A percentile compares a stretch with the other conserved stretches of the same genome.
These are phyloP conservation scores for Hyaloscypha hepaticicola DNA, from an alignment of 495 filamentous ascomycete genomes.

Conservation along the genomic window DNA sequence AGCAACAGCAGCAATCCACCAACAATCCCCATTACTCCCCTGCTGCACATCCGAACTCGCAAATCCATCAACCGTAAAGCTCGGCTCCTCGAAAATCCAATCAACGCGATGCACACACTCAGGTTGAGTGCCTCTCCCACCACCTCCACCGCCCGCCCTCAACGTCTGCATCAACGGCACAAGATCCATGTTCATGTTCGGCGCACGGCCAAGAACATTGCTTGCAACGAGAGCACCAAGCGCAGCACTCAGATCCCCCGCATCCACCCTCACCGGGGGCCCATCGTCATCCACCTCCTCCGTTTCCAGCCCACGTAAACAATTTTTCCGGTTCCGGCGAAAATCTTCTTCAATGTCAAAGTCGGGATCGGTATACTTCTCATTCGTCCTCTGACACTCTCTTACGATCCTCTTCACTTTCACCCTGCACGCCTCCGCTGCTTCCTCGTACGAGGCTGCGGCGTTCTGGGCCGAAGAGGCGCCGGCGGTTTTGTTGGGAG, in stretches of 20 bases:
- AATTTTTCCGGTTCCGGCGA: slow-evolving; percentile 28
- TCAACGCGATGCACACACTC: slow-evolving; percentile 64
- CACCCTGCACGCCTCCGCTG: slow-evolving; percentile 61
- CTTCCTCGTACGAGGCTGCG: slow-evolving; percentile 61
- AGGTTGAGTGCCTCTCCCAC: slow-evolving; percentile 39
- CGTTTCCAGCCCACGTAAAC: slow-evolving; percentile 50
- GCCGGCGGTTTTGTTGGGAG: not conserved
- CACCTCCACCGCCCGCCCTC: not conserved
- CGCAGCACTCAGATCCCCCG: not conserved
- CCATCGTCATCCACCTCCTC: slow-evolving; percentile 36
- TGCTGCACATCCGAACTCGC: slow-evolving; percentile 81
- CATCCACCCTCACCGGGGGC: slow-evolving; percentile 10
- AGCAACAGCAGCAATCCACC: slow-evolving; percentile 83
- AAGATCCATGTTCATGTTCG: not conserved
- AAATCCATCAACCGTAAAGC: slow-evolving; percentile 73
- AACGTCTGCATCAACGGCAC: not conserved
- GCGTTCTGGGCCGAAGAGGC: not conserved
- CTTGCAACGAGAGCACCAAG: not conserved
- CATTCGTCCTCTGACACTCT: slow-evolving; percentile 79
- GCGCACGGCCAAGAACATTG: not conserved
- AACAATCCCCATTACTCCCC: slow-evolving; percentile 82
- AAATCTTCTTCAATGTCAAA: slow-evolving; percentile 57
- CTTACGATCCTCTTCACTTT: slow-evolving; percentile 79
- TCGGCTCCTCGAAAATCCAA: slow-evolving; percentile 84
- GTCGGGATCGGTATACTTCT: slow-evolving; percentile 85